Base-by-base conservation (phyloP, 1,284 basidiomycete genomes). In the Ustilago xerochloae region DNA sequence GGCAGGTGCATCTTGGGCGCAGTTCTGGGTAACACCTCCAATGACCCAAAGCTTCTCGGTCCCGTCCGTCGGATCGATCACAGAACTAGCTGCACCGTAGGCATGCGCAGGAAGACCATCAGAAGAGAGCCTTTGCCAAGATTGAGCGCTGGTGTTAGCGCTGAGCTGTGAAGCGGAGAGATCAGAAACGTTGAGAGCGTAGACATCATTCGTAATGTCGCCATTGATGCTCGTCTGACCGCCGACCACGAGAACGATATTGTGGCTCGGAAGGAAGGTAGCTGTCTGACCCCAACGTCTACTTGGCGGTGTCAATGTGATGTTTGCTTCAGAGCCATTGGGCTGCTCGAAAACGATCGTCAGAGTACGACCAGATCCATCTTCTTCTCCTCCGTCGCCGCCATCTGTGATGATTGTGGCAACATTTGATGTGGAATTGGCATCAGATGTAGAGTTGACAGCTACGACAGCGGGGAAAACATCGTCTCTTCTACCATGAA, bases 1-100 rank as follows among this genome's bases (percentile, higher is more conserved):
- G 3, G 72, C 67, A 10, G 65, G 60, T 15, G 70, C 64, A 39
- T 75, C 70, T n/a, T 16, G 48, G 6, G 68, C 60, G 60, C 81
- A 83, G 33, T 79, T 66, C 38, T 68, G 45, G 4, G 78, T 79
- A 36, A 82, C 54, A 16, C 81, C 81, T 9, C 81, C 81, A 38
- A 83, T 49, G 43, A 80, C 47, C 79, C 78, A 83, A 10, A 79
- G 63, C 45, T 59, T 48, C 30, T 71, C 67, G 0, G 29, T 10
- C 1, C 45, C 53, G 30, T 70, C 71, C 0, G 30, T n/a, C 15
- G 61, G 33, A 30, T 68, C 59, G 2, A 52, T 26, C 2, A 49
- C 39, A 10, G 64, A 24, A 2, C 70, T 67, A 0, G 73, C 55
- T 2, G 74, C 73, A 3, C 67, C 64, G 56, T 71, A 84, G 0